Conservation (phyloP, 1,139 yeast species). For the Wickerhamomyces sp. region DNA sequence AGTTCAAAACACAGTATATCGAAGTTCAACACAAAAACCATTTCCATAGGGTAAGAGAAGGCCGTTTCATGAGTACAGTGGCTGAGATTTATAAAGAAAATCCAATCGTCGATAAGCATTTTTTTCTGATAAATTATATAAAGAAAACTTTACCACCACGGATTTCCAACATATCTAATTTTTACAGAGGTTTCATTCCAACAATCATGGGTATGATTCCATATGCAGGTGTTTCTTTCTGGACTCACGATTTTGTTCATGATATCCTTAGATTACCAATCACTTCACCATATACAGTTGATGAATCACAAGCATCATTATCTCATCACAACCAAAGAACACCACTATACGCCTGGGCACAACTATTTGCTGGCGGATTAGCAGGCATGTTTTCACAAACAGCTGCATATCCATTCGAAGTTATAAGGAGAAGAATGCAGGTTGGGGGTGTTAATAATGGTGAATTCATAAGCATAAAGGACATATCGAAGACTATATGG, state of each 20-base stretch:
- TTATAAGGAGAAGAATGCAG: slow-evolving; percentile 91
- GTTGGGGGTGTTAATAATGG: slow-evolving; percentile 83
- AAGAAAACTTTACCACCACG: slow-evolving; percentile 28
- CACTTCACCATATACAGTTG: slow-evolving; percentile 56
- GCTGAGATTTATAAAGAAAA: slow-evolving; percentile 56
- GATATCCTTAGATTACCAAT: slow-evolving; percentile 66
- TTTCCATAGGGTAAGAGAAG: slow-evolving; percentile 33
- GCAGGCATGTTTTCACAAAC: slow-evolving; percentile 96
- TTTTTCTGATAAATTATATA: slow-evolving; percentile 16
- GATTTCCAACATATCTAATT: slow-evolving; percentile 50
- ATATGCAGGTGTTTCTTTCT: slow-evolving; percentile 95
- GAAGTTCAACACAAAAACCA: slow-evolving; percentile 22
- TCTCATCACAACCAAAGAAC: slow-evolving; percentile 30
- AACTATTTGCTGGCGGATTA: slow-evolving; percentile 86
- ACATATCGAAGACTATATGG: slow-evolving; percentile 45
- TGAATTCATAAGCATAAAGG: slow-evolving; percentile 45
- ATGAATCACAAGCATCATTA: slow-evolving; percentile 6
- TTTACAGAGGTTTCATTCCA: slow-evolving; percentile 92
- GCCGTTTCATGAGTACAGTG: slow-evolving; percentile 54
- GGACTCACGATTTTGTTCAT: slow-evolving; percentile 88
- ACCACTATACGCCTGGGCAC: slow-evolving; percentile 87
- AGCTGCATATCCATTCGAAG: slow-evolving; percentile 96
- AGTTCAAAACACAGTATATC: slow-evolving; percentile 21
- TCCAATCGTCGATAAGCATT: slow-evolving; percentile 35
- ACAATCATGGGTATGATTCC: slow-evolving; percentile 96